A percentile compares a stretch with the other conserved stretches of the same genome.
phyloP scores from a whole-genome alignment of 140 eudicot species.

The Eryngium alpinum region DNA sequence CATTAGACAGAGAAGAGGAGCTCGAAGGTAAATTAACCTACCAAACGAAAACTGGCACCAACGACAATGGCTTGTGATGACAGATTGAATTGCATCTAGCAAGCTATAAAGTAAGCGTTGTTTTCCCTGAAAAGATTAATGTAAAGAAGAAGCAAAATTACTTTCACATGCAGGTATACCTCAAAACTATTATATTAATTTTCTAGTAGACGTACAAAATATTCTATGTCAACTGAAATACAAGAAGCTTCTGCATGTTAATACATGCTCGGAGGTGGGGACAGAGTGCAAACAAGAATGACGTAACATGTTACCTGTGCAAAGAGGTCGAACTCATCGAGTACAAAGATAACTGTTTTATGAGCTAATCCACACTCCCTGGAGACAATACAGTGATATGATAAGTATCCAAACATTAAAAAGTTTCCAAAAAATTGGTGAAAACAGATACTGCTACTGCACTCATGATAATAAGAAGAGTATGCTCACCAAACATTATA shows the following conservation, averaged over 20 bases:
- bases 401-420: not conserved
- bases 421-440: not conserved
- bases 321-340: constrained; percentile 90
- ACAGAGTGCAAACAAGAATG: not conserved
- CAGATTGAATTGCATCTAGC: constrained; percentile 98
- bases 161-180: not conserved
- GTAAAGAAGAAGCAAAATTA: not conserved
- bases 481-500: constrained; percentile 6
- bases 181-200: not conserved
- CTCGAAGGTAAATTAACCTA: constrained; percentile 30
- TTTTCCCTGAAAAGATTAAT: constrained; percentile 58
- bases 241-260: not conserved
- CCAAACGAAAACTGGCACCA: constrained; percentile 90
- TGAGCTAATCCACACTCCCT: constrained; percentile 99
- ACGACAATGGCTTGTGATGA: constrained; percentile 89
- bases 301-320: constrained; percentile 53
- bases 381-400: constrained; percentile 15
- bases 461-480: not conserved
- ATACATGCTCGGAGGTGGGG: not conserved
- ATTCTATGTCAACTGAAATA: not conserved
- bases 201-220: not conserved
- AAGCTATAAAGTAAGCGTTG: constrained; percentile 86
- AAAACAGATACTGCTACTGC: not conserved
- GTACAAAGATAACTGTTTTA: constrained; percentile 73
- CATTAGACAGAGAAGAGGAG: not conserved